phyloP scores from a whole-genome alignment of 1,284 basidiomycete genomes.

The Ganoderma lucidum region DNA sequence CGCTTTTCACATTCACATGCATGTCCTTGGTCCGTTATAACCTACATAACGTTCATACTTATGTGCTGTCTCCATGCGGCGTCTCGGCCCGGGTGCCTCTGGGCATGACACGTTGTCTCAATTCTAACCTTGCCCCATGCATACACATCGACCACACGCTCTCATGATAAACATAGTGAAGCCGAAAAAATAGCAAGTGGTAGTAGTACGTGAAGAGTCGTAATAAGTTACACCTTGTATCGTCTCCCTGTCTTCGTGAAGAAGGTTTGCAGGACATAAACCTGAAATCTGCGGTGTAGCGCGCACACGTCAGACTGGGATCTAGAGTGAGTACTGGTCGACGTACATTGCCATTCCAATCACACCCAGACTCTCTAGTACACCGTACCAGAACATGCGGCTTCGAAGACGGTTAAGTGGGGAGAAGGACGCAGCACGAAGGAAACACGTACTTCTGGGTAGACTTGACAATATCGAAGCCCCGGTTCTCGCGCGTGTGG shows the following conservation, averaged over 20 bases:
- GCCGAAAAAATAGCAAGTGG: background rate
- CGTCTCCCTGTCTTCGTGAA: constrained; percentile 88
- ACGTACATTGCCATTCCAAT: constrained; percentile 86
- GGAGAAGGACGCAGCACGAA: constrained; percentile 37
- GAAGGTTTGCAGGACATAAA: constrained; percentile 92
- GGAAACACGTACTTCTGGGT: constrained; percentile 67
- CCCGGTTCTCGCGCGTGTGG: constrained; percentile 84
- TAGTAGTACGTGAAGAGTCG: constrained; percentile 28
- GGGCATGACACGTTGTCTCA: background rate
- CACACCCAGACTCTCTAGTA: constrained; percentile 80
- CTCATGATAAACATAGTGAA: constrained; percentile 1
- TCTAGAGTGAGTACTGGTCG: constrained; percentile 11
- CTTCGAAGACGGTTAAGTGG: constrained; percentile 47
- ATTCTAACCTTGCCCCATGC: background rate
- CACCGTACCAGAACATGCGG: constrained; percentile 90
- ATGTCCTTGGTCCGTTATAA: background rate
- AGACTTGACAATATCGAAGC: constrained; percentile 81
- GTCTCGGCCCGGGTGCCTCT: background rate
- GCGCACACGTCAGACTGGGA: constrained; percentile 17
- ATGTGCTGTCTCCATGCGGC: too few relatives aligned
- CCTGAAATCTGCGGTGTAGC: constrained; percentile 70
- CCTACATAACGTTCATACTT: too few relatives aligned
- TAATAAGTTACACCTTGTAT: constrained; percentile 75
- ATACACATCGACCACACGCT: background rate
- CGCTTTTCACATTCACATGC: background rate